phyloP scores from a whole-genome alignment of 768 basidiomycete genomes.

The Hericium rajendrae region DNA sequence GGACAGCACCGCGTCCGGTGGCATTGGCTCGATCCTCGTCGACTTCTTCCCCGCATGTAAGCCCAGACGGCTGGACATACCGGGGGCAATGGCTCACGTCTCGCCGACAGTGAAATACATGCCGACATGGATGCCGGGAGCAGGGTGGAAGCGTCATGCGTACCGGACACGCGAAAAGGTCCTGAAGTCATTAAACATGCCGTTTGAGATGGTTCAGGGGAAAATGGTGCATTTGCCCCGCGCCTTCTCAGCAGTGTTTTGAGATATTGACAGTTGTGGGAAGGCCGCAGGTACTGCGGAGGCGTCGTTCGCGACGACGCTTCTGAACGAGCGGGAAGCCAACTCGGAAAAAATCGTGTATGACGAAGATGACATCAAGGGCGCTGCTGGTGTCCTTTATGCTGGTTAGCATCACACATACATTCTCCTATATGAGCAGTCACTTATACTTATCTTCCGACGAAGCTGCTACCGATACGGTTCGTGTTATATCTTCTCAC shows the following conservation, averaged over 20 bases:
- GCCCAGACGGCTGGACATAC: background rate
- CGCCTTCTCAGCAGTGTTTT: background rate
- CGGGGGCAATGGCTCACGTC: no score
- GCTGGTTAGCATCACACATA: background rate
- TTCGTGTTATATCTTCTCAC: background rate
- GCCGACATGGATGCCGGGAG: constrained; percentile 2
- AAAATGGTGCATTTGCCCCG: background rate
- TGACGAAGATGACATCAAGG: background rate
- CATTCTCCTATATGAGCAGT: background rate
- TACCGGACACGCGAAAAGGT: background rate
- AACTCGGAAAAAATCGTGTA: background rate
- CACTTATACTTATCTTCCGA: background rate
- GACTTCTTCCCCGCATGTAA: background rate
- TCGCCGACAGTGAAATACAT: background rate
- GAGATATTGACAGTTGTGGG: background rate
- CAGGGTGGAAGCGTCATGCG: background rate
- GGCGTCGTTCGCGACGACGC: background rate
- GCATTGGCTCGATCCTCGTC: background rate
- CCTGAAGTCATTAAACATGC: background rate
- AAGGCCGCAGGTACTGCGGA: constrained; percentile 1
- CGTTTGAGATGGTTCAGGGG: constrained; percentile 1
- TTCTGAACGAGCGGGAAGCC: background rate
- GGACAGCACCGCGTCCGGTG: background rate
- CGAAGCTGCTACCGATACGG: background rate
- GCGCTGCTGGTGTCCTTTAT: background rate